These are phyloP conservation scores for Botrytis fragariae DNA, from an alignment of 2,329 filamentous ascomycete species.

Conservation along the genomic window DNA sequence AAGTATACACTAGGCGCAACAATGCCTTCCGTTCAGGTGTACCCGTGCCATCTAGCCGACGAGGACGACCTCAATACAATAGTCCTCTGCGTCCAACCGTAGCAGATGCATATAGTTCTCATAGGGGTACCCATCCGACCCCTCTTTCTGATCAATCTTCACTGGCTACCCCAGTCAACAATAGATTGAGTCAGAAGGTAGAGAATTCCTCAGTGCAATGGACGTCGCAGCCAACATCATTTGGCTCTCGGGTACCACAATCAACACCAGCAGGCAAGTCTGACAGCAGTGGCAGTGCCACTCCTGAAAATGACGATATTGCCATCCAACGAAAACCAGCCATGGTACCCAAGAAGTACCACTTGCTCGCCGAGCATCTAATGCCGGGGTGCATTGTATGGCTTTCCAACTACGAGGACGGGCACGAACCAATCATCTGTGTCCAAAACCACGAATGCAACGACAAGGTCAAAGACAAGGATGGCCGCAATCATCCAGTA, in stretches of 20 bases:
- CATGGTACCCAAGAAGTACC: neutral
- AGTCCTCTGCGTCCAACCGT: too few relatives aligned
- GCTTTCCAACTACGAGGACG: constrained; percentile 7
- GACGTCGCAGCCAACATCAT: too few relatives aligned
- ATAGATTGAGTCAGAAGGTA: too few relatives aligned
- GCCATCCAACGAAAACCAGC: neutral
- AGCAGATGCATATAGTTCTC: too few relatives aligned
- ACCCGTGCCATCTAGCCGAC: too few relatives aligned
- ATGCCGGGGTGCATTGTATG: constrained; percentile 25
- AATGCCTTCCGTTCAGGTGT: too few relatives aligned
- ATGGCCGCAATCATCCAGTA: constrained; percentile 24
- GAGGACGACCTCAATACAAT: too few relatives aligned
- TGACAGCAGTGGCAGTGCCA: neutral
- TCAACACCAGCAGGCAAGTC: neutral
- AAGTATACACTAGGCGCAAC: too few relatives aligned
- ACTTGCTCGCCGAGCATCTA: neutral
- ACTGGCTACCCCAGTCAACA: too few relatives aligned
- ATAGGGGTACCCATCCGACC: too few relatives aligned
- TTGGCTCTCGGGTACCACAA: fast-evolving
- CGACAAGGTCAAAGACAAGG: constrained; percentile 17
- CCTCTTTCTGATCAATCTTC: too few relatives aligned
- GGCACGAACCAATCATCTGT: constrained; percentile 17
- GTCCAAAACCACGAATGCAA: constrained; percentile 13
- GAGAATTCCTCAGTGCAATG: too few relatives aligned
- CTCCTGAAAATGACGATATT: neutral